Evolutionary conservation across 2,329 filamentous ascomycete genomes (phyloP), one percentile per base, ranked within the genome.

Genomic region (Pezizomycotina sp.): DNA sequence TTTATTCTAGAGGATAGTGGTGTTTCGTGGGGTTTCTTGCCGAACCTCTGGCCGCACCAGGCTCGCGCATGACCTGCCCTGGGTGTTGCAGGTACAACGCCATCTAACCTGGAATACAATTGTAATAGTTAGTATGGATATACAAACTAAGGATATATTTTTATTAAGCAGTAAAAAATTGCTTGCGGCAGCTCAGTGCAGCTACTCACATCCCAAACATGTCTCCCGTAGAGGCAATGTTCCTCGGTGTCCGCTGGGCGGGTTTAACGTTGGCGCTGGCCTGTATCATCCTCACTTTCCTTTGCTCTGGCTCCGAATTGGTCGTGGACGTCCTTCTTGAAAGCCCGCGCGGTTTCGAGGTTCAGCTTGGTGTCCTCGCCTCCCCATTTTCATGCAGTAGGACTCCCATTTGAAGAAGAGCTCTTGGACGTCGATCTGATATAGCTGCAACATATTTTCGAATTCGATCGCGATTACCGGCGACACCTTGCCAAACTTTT

Each of bases 351-450:
- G 0, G 69, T 76, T 23, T 77, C 69, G 26, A 91, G 64, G 30
- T 77, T 71, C 43, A 80, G 60, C 42, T 66, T 74, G 44, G 74
- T 74, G 38, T 82, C 77, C 38, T 91, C 81, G 30, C 71, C 62
- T 15, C 84, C 41, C 38, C 74, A 95, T 83, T 59, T 86, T 92
- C 55, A 98, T 77, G 58, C 79, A 84, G 64, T 93, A 95, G 1
- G 83, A 86, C 58, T 98, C 89, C 89, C 89, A 98, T 66, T 95
- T 95, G 71, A 82, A 93, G 59, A 82, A 93, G 16, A 95, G 65
- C 55, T 95, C 89, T 56, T 95, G 75, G 21, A 74, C 66, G 10
- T 74, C 71, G 43, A 95, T 68, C 30, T 72, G 73, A 59, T 93
- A 81, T 42, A 95, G 65, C 36, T 76, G 74, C 61, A 89, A 69